Evolutionary conservation across 1,284 basidiomycete genomes (phyloP).

Genomic region (Tilletiopsis washingtonensis): DNA sequence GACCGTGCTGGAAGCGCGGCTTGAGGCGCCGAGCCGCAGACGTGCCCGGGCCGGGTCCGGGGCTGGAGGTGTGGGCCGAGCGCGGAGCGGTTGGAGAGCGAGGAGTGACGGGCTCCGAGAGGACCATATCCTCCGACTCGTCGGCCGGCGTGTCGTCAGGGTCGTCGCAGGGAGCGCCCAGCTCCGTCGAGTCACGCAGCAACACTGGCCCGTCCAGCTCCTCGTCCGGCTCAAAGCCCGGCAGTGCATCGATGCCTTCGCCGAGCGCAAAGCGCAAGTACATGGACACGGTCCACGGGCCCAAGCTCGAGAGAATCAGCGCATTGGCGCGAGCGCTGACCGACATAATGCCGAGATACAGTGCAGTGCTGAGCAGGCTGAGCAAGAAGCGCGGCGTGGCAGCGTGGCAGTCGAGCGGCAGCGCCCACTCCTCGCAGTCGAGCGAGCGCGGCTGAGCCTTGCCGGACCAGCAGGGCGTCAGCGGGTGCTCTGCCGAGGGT

Average conservation of each 20-base stretch:
- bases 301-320: slow-evolving; percentile 65
- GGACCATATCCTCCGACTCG: too few species aligned
- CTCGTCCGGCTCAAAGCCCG: background rate
- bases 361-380: slow-evolving; percentile 73
- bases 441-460: background rate
- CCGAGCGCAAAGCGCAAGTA: slow-evolving; percentile 81
- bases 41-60: too few species aligned
- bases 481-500: slow-evolving; percentile 18
- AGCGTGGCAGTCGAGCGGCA: slow-evolving; percentile 55
- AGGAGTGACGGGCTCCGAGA: too few species aligned
- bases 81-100: too few species aligned
- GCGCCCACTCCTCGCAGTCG: background rate
- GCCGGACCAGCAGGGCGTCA: slow-evolving; percentile 6
- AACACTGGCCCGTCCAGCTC: background rate
- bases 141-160: too few species aligned
- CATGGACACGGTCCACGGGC: slow-evolving; percentile 66
- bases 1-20: too few species aligned
- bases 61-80: too few species aligned
- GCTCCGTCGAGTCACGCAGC: too few species aligned
- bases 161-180: too few species aligned
- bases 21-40: too few species aligned
- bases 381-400: slow-evolving; percentile 74
- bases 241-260: slow-evolving; percentile 55
- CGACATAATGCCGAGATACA: slow-evolving; percentile 74
- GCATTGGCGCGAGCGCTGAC: slow-evolving; percentile 67